A percentile compares a stretch with the other conserved stretches of the same genome.
phyloP scores from a whole-genome alignment of 371 early-diverging fungal genomes.

The Dipsacomyces acuminosporus region DNA sequence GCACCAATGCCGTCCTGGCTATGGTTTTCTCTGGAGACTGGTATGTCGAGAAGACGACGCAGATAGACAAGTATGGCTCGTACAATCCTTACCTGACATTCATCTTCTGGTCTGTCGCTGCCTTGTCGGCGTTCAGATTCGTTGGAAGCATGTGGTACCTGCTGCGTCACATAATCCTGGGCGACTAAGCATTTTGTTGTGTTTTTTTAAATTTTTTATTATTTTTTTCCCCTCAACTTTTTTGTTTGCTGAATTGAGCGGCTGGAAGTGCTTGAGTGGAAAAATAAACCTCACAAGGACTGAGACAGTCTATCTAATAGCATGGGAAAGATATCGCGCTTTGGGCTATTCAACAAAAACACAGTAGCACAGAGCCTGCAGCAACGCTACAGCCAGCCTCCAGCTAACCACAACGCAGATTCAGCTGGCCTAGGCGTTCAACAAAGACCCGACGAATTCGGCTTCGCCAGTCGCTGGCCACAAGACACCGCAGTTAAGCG shows the following conservation, averaged over 20 bases:
- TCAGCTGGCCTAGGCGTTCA: no score
- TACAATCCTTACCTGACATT: slow-evolving; percentile 73
- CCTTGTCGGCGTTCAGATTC: slow-evolving; percentile 67
- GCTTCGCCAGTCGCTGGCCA: no score
- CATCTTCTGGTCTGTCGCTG: slow-evolving; percentile 80
- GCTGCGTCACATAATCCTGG: slow-evolving; percentile 44
- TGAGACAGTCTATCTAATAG: no score
- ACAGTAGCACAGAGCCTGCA: no score
- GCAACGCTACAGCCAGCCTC: no score
- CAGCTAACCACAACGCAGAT: no score
- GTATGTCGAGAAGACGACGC: slow-evolving; percentile 32
- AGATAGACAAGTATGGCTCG: slow-evolving; percentile 19
- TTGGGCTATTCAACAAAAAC: slow-evolving; percentile 9
- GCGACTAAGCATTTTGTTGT: slow-evolving; percentile 3
- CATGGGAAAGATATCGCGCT: slow-evolving; percentile 14
- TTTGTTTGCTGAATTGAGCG: no score
- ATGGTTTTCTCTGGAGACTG: slow-evolving; percentile 54
- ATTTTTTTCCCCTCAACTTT: not conserved
- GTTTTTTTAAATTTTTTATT: not conserved
- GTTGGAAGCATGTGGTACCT: slow-evolving; percentile 66
- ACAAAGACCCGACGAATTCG: no score
- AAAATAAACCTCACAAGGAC: no score
- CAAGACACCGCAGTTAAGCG: no score
- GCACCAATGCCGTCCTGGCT: slow-evolving; percentile 70
- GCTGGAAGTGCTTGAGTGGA: no score